A percentile compares a stretch with the other conserved stretches of the same genome.
These are phyloP conservation scores for Trichosporon sp. DNA, from an alignment of 1,284 basidiomycete species.

Conservation along the genomic window DNA sequence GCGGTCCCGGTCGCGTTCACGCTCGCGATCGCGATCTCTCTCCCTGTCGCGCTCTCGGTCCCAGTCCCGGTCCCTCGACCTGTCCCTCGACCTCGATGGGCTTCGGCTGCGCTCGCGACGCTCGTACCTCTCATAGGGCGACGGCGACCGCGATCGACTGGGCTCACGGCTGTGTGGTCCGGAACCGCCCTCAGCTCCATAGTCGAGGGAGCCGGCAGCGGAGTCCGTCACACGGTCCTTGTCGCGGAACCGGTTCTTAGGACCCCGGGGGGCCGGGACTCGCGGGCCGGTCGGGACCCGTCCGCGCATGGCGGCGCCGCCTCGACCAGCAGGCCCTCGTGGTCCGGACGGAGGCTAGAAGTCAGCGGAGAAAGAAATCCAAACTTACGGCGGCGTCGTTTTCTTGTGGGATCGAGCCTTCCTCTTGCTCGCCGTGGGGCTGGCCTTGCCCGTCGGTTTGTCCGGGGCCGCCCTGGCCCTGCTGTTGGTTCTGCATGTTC, in stretches of 20 bases:
- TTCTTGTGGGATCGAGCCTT: not conserved
- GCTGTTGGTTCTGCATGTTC: constrained; percentile 1
- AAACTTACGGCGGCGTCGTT: constrained; percentile 36
- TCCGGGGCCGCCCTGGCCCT: constrained; percentile 19
- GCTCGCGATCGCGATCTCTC: constrained; percentile 12
- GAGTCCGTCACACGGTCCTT: constrained; percentile 42
- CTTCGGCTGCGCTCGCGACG: constrained; percentile 10
- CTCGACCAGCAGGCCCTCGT: constrained; percentile 17
- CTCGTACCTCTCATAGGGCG: constrained; percentile 1
- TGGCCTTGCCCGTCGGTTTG: constrained; percentile 22
- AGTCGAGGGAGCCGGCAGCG: constrained; percentile 30
- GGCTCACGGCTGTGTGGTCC: constrained; percentile 17
- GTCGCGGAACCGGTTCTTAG: constrained; percentile 43
- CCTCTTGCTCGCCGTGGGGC: constrained; percentile 18
- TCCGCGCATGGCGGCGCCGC: not conserved
- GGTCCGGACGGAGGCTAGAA: constrained; percentile 35
- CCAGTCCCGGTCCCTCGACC: not conserved
- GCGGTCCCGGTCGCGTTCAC: constrained; percentile 13
- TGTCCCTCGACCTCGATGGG: not conserved
- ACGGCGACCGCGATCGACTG: constrained; percentile 8
- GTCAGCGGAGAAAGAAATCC: not conserved
- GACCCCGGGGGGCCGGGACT: constrained; percentile 30
- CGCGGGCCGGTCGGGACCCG: constrained; percentile 8
- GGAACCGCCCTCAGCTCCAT: constrained; percentile 27
- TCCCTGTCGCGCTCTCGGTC: constrained; percentile 12